Evolutionary conservation across 164 flowering plant species (phyloP), one percentile per base, ranked within the genome.

Genomic region (Buxus sempervirens): DNA sequence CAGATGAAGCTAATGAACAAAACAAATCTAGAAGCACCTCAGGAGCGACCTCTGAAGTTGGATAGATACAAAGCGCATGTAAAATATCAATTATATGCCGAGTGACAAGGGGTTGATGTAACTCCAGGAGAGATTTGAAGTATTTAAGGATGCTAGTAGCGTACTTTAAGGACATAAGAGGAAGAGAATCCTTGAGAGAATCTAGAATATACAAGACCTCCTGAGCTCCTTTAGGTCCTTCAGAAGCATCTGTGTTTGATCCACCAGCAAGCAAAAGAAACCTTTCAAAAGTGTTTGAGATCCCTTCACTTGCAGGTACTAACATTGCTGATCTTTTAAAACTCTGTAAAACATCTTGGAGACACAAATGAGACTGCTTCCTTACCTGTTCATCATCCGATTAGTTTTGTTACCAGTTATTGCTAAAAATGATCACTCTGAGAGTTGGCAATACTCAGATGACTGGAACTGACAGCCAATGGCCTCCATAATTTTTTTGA

Each of bases 211-310:
- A 78, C 1, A 96, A 78, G 54, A 93, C 86, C 77, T 89, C 84
- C 80, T 85, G 87, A 54, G 93, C 99, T 68, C 93, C 95, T 70
- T 77, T 81, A 9, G 89, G 68, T 41, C 81, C 85, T 73, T 86
- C 96, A 51, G 78, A 66, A 53, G 81, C 69, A 64, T 64, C 62
- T 13, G 76, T 58, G 69, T 75, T 78, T 42, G 91, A 83, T 72
- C 84, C 85, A 67, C 91, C 90, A 9, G 95, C 92, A 71, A 93
- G 90, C 4, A 89, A 83, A 71, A 93, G 87, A 75, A 67, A 80
- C 76, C 86, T 88, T 67, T 87, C 86, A 48, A 93, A 86, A 26
- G 71, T 67, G 45, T 80, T 85, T 4, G 82, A 81, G 41, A 96
- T 73, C 48, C 81, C 87, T 80, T 91, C 96, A 78, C 99, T 91